A percentile compares a stretch with the other conserved stretches of the same genome.
Conservation (phyloP, 164 flowering plant species). For the Annona cherimola region DNA sequence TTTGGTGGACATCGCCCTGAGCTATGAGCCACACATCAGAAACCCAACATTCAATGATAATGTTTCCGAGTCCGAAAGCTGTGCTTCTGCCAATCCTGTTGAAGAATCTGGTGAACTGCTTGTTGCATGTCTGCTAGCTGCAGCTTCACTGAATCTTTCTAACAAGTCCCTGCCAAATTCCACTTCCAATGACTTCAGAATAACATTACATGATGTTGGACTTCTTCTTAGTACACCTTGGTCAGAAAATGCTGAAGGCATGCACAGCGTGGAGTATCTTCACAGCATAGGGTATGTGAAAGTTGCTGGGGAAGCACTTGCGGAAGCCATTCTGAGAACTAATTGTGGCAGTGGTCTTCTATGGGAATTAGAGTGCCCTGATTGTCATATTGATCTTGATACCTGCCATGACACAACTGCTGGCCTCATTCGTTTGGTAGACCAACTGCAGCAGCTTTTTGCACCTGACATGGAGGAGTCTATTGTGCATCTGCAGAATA, state of each 20-base stretch:
- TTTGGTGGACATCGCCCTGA: slow-evolving; percentile 73
- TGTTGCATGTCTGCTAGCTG: slow-evolving; percentile 75
- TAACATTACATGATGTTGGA: slow-evolving; percentile 77
- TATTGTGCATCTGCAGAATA: slow-evolving; percentile 68
- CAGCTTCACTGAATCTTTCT: slow-evolving; percentile 60
- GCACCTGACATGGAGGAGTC: slow-evolving; percentile 93
- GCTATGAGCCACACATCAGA: slow-evolving; percentile 71
- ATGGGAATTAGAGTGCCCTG: slow-evolving; percentile 78
- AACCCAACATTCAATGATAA: slow-evolving; percentile 13
- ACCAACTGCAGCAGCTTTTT: slow-evolving; percentile 81
- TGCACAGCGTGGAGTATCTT: slow-evolving; percentile 56
- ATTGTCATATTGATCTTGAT: slow-evolving; percentile 57
- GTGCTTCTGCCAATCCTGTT: slow-evolving; percentile 12
- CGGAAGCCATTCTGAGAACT: slow-evolving; percentile 62
- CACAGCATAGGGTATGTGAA: slow-evolving; percentile 65
- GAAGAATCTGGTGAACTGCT: slow-evolving; percentile 29
- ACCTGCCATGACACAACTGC: slow-evolving; percentile 83
- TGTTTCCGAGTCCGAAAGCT: slow-evolving; percentile 19
- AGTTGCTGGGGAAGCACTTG: slow-evolving; percentile 79
- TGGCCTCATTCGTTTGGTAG: slow-evolving; percentile 56
- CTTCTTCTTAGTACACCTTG: slow-evolving; percentile 58
- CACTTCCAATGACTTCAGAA: slow-evolving; percentile 41
- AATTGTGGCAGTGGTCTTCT: slow-evolving; percentile 46
- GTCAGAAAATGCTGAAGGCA: slow-evolving; percentile 22
- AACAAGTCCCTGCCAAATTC: slow-evolving; percentile 28